Conservation (phyloP, 192 early-diverging fungal species). For the Dispira simplex region DNA sequence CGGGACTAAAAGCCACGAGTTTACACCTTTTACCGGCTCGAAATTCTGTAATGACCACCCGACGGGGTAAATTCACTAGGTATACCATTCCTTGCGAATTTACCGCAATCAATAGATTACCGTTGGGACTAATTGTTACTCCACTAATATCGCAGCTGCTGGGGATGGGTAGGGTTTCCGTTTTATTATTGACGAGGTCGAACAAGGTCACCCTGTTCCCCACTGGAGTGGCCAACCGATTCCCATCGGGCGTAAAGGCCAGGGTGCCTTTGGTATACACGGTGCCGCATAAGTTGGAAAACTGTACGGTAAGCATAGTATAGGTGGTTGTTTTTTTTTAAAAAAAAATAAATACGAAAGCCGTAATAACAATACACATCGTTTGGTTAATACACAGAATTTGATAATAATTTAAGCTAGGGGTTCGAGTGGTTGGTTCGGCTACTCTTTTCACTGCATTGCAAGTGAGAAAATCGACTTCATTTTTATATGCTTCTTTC, state of each 20-base stretch:
- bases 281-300: conserved; percentile 95
- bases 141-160: conserved; percentile 79
- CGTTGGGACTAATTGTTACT: conserved; percentile 81
- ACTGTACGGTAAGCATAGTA: conserved; percentile 25
- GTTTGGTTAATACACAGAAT: not conserved
- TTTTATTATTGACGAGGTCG: conserved; percentile 88
- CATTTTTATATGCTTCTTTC: too few species aligned
- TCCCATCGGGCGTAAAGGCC: conserved; percentile 87
- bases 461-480: too few species aligned
- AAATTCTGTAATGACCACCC: conserved; percentile 76
- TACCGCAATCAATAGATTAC: conserved; percentile 72
- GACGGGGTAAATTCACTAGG: conserved; percentile 73
- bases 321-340: not conserved
- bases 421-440: not conserved
- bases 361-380: not conserved
- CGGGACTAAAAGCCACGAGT: conserved; percentile 84
- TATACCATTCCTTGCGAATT: conserved; percentile 87
- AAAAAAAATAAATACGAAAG: not conserved
- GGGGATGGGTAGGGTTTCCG: conserved; percentile 85
- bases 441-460: not conserved
- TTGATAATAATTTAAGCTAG: not conserved
- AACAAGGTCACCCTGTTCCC: conserved; percentile 94
- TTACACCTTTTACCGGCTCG: conserved; percentile 69
- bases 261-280: conserved; percentile 96
- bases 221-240: conserved; percentile 85